These are phyloP conservation scores for Fonsecaea erecta DNA, from an alignment of 2,329 filamentous ascomycete species.

Conservation along the genomic window DNA sequence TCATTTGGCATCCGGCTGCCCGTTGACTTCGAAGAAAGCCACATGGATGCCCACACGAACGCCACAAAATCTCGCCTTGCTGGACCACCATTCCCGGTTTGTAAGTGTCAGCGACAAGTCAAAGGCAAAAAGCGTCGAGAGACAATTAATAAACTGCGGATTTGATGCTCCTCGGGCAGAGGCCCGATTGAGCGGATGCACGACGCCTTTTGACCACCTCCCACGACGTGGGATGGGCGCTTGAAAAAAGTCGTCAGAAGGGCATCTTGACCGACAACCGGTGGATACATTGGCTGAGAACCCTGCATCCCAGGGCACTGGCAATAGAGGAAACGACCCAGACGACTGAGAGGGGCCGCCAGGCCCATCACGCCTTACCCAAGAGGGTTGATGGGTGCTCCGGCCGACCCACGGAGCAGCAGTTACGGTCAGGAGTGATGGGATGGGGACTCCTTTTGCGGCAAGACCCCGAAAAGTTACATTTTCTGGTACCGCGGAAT, in stretches of 20 bases:
- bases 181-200: neutral
- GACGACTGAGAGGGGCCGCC: slow-evolving; percentile 1
- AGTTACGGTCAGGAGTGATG: slow-evolving; percentile 1
- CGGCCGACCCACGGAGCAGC: neutral
- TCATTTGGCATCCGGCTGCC: slow-evolving; percentile 10
- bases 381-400: slow-evolving; percentile 6
- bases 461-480: slow-evolving; percentile 17
- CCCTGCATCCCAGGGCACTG: neutral
- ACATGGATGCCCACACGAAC: slow-evolving; percentile 16
- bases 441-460: slow-evolving; percentile 8
- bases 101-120: neutral
- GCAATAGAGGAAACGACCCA: slow-evolving; percentile 4
- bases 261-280: slow-evolving; percentile 17
- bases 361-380: neutral
- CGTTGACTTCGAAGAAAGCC: slow-evolving; percentile 9
- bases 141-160: neutral
- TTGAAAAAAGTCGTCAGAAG: slow-evolving; percentile 3
- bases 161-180: neutral
- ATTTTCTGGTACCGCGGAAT: neutral
- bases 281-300: neutral
- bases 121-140: neutral
- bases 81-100: neutral
- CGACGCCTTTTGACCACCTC: slow-evolving; percentile 7
- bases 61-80: slow-evolving; percentile 14
- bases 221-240: slow-evolving; percentile 7